phyloP scores from a whole-genome alignment of 208 protist species.

The Leishmania lainsoni region DNA sequence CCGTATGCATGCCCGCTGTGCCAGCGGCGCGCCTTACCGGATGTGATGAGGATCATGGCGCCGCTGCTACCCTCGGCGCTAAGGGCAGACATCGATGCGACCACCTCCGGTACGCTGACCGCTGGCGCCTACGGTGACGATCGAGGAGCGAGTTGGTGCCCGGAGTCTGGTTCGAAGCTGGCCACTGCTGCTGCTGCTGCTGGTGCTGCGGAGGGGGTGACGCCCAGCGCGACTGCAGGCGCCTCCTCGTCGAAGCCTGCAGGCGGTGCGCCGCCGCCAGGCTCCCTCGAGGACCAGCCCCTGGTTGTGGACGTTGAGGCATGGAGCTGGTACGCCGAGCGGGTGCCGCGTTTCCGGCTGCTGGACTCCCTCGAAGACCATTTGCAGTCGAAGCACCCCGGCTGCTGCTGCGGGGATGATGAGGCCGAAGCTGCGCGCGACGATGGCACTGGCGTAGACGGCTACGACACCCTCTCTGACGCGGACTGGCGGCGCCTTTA shows the following conservation, averaged over 20 bases:
- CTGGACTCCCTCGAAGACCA: conserved; percentile 71
- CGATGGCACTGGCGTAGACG: neutral
- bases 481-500: conserved; percentile 45
- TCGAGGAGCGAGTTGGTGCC: neutral
- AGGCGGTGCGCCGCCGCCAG: neutral
- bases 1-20: neutral
- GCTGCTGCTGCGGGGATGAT: conserved; percentile 29
- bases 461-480: conserved; percentile 21
- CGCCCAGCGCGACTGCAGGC: neutral
- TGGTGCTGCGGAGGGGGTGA: neutral
- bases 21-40: neutral
- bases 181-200: neutral
- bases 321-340: conserved; percentile 17
- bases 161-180: neutral
- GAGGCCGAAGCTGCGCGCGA: neutral
- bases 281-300: neutral
- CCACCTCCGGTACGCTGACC: neutral
- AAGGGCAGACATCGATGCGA: neutral
- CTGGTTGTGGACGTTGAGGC: conserved; percentile 20
- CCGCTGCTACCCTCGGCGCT: neutral
- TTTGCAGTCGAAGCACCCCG: conserved; percentile 20
- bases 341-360: conserved; percentile 46
- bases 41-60: conserved; percentile 1
- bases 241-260: neutral
- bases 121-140: neutral